Conservation (phyloP, 768 basidiomycete genomes). For the Leccinum fibrillosum region DNA sequence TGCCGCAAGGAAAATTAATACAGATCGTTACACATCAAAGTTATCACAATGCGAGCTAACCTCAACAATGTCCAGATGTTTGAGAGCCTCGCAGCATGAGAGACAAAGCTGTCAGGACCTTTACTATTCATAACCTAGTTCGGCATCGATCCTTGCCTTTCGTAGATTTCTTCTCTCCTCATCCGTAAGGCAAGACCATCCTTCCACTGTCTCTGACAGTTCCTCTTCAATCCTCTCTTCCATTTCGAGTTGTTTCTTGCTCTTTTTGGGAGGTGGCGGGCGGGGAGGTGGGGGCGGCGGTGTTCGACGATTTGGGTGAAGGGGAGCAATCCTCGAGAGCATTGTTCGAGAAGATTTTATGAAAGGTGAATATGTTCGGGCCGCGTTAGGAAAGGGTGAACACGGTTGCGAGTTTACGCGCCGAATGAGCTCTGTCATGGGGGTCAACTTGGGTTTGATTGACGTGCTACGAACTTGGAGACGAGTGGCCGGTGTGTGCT, state of each 20-base stretch:
- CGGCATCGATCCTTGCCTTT: slow-evolving; percentile 59
- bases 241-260: slow-evolving; percentile 70
- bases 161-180: slow-evolving; percentile 50
- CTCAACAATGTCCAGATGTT: background rate
- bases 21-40: background rate
- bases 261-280: slow-evolving; percentile 71
- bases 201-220: slow-evolving; percentile 68
- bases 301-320: slow-evolving; percentile 69
- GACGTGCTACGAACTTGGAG: slow-evolving; percentile 33
- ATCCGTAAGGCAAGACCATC: slow-evolving; percentile 45
- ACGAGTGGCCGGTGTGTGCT: slow-evolving; percentile 10
- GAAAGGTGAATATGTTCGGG: slow-evolving; percentile 56
- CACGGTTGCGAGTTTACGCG: slow-evolving; percentile 65
- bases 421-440: slow-evolving; percentile 75
- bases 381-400: slow-evolving; percentile 42
- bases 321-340: slow-evolving; percentile 68
- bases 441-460: slow-evolving; percentile 52
- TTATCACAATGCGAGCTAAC: background rate
- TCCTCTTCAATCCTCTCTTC: slow-evolving; percentile 84
- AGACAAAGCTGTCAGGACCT: background rate
- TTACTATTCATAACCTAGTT: slow-evolving; percentile 53
- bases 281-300: slow-evolving; percentile 73
- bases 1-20: background rate
- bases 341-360: slow-evolving; percentile 60
- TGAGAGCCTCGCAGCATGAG: background rate